Conservation (phyloP, 192 early-diverging fungal species). For the Backusella psychrophila region DNA sequence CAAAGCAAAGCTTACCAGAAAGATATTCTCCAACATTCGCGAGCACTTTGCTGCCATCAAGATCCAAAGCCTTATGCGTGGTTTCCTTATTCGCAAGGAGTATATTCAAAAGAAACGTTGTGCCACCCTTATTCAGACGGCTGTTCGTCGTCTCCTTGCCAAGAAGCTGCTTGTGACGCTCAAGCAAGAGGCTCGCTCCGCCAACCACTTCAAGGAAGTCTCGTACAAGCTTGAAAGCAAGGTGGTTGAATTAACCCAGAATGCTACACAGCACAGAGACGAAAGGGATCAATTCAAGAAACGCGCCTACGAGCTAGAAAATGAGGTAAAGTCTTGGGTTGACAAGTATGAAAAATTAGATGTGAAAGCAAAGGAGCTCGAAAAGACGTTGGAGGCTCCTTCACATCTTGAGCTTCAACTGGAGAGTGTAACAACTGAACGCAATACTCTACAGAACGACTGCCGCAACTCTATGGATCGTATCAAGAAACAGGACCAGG, state of each 20-base stretch:
- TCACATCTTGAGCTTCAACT: conserved; percentile 50
- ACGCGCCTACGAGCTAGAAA: conserved; percentile 61
- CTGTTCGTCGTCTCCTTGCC: conserved; percentile 72
- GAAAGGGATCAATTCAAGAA: conserved; percentile 64
- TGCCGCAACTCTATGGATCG: conserved; percentile 56
- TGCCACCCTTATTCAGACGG: conserved; percentile 80
- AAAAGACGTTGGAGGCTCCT: conserved; percentile 47
- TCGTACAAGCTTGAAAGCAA: conserved; percentile 95
- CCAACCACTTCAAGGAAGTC: conserved; percentile 89
- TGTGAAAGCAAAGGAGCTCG: conserved; percentile 48
- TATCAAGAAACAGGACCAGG: conserved; percentile 58
- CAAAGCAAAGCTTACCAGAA: conserved; percentile 64
- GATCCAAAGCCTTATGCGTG: conserved; percentile 77
- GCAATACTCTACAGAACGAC: conserved; percentile 56
- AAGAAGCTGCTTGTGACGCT: conserved; percentile 61
- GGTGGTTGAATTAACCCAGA: conserved; percentile 93
- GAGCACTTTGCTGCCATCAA: conserved; percentile 66
- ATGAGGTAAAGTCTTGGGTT: conserved; percentile 61
- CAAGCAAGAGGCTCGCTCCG: conserved; percentile 83
- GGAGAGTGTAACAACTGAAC: conserved; percentile 57
- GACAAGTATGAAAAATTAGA: conserved; percentile 75
- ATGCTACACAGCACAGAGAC: conserved; percentile 60
- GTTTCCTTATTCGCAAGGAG: conserved; percentile 56
- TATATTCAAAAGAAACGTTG: conserved; percentile 51
- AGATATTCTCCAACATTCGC: conserved; percentile 52